phyloP scores from a whole-genome alignment of 73 alveolate genomes.

The Stentor coeruleus region DNA sequence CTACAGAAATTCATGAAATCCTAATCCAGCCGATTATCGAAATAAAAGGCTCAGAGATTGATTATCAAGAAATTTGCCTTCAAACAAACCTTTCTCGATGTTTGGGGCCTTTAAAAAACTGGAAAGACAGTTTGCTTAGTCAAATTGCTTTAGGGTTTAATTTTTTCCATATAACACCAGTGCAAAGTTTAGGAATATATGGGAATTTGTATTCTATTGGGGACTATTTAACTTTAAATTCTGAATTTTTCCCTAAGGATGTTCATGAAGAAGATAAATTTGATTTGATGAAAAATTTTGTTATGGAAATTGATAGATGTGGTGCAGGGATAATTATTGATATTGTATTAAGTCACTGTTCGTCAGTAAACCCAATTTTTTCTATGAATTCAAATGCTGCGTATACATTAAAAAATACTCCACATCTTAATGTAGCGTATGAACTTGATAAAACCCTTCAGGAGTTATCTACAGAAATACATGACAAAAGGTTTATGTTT shows the following conservation, averaged over 20 bases:
- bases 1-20: not conserved
- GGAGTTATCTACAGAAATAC: conserved; percentile 67
- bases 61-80: conserved; percentile 25
- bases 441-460: conserved; percentile 72
- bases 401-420: conserved; percentile 80
- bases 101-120: conserved; percentile 66
- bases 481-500: conserved; percentile 49
- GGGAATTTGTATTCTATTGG: conserved; percentile 68
- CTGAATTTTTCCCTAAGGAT: conserved; percentile 42
- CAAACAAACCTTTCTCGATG: conserved; percentile 73
- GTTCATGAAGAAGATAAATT: not conserved
- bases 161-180: conserved; percentile 77
- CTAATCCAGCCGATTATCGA: not conserved
- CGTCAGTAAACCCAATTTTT: conserved; percentile 80
- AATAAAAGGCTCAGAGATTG: not conserved
- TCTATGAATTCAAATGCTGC: conserved; percentile 78
- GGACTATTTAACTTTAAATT: conserved; percentile 60
- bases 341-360: conserved; percentile 92
- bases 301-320: not conserved
- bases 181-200: conserved; percentile 67
- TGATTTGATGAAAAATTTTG: not conserved
- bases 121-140: conserved; percentile 46
- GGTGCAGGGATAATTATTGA: conserved; percentile 61
- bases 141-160: conserved; percentile 65
- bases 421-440: conserved; percentile 81